Evolutionary conservation across 1,139 yeast species (phyloP), one percentile per base, ranked within the genome.

Genomic region (Scheffersomyces lignicola): DNA sequence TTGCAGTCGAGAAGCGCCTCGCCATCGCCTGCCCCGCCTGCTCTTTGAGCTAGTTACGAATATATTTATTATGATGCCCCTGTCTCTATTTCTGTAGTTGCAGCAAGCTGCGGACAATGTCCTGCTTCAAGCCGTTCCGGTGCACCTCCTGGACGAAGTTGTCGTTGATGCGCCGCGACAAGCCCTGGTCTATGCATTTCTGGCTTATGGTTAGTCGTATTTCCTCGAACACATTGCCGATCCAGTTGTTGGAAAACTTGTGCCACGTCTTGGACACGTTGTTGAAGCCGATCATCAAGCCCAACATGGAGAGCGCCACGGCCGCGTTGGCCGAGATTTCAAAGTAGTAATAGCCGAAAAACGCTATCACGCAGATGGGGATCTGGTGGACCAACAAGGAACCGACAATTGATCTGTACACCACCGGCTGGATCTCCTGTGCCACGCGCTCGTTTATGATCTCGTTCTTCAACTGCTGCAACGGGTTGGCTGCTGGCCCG

Each of bases 211-310:
- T 56, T 3, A 65, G 15, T 25, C 76, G 49, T 3, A 62, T 54
- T 17, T 64, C 60, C 39, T 70, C 75, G 41, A 52, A 65, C 16
- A 70, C 43, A 2, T 45, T 35, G 2, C 40, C 35, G 11, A 54
- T 40, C 76, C 76, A 70, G 3, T 40, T 24, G 2, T 43, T 43
- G 2, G 56, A 51, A 36, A 65, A 60, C 0, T 31, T 32, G 20
- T 57, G 59, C 76, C 76, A 70, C 5, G 41, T 45, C 34, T 60
- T 65, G 5, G 73, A 62, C 2, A 69, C 71, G 34, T 66, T 58
- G 37, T 69, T 69, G 47, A 69, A 67, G 6, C 76, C 76, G 35
- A 65, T 48, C 5, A 64, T 65, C 62, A 69, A 58, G 2, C 76
- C 76, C n/a, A 70, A 49, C 5, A 56, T 47, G 4, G 55, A 58